Evolutionary conservation across 768 basidiomycete species (phyloP).

Genomic region (Cytidiella melzeri): DNA sequence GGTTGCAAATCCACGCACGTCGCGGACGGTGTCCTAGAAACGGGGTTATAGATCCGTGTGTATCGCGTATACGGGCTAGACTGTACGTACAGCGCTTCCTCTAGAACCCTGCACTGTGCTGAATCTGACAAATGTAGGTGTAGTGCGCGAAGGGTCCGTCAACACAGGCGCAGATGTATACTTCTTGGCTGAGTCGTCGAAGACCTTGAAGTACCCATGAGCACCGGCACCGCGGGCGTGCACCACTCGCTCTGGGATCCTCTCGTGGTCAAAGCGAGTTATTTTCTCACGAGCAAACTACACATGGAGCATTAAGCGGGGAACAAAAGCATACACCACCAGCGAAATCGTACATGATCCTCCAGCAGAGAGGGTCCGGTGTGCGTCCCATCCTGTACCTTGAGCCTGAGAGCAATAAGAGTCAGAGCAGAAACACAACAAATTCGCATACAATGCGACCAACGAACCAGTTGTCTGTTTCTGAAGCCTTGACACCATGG

Average conservation of each 20-base stretch:
- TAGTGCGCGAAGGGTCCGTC: constrained; percentile 65
- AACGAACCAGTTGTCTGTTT: constrained; percentile 62
- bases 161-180: constrained; percentile 67
- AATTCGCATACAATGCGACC: constrained; percentile 1
- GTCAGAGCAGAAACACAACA: background rate
- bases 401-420: constrained; percentile 39
- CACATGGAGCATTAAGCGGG: background rate
- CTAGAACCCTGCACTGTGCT: constrained; percentile 78
- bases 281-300: constrained; percentile 64
- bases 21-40: constrained; percentile 63
- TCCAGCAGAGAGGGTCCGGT: constrained; percentile 74
- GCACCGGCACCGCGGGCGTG: constrained; percentile 65
- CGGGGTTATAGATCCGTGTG: background rate
- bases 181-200: constrained; percentile 60
- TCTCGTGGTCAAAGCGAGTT: constrained; percentile 79
- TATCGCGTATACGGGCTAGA: background rate
- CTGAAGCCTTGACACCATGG: constrained; percentile 48
- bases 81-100: constrained; percentile 74
- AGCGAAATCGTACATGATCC: constrained; percentile 43
- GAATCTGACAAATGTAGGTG: constrained; percentile 79
- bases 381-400: constrained; percentile 37
- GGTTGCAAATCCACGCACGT: constrained; percentile 82
- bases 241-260: constrained; percentile 88
- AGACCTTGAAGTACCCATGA: constrained; percentile 78
- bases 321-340: background rate